Evolutionary conservation across 108 stramenopile genomes (phyloP), one percentile per base, ranked within the genome.

Genomic region (Nitzschia palea): DNA sequence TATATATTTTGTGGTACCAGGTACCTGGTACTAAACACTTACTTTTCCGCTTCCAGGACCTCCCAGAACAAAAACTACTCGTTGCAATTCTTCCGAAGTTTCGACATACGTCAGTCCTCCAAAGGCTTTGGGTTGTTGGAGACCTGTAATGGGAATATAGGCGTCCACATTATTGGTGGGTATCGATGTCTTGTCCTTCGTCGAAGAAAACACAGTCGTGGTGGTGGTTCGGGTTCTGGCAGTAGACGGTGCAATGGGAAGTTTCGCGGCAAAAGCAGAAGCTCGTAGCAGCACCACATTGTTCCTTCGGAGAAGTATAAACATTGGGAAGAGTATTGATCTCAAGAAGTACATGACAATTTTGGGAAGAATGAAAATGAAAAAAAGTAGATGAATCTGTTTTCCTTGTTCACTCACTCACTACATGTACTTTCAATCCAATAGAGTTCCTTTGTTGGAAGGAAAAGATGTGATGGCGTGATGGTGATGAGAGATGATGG

Each of bases 21-120:
- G n/a, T n/a, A n/a, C n/a, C n/a, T n/a, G n/a, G n/a, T n/a, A n/a
- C n/a, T n/a, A n/a, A n/a, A n/a, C n/a, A n/a, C 35, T 57, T 9
- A 20, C 22, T 9, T 36, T 57, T 34, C 55, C 63, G 22, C 62
- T 62, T 29, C 79, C 98, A 17, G 98, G 98, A 0, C 98, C 98
- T 30, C 98, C 98, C 6, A 97, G 78, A 4, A 97, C 86, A 69
- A 98, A 98, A 10, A 97, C 61, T 3, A 98, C 95, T 5, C 85
- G 67, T 5, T 37, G 22, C n/a, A 48, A 48, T 48, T 12, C 47
- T 18, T 48, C 18, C 5, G 47, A 20, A 48, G 18, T 48, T 20
- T 48, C 47, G 4, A 48, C 9, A 18, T 48, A 48, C 15, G 47
- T 20, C 18, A 48, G 47, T 12, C 47, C 47, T 48, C 47, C 47